Evolutionary conservation across 805 yeast species (phyloP).

Genomic region (Sugiyamaella marilandica): DNA sequence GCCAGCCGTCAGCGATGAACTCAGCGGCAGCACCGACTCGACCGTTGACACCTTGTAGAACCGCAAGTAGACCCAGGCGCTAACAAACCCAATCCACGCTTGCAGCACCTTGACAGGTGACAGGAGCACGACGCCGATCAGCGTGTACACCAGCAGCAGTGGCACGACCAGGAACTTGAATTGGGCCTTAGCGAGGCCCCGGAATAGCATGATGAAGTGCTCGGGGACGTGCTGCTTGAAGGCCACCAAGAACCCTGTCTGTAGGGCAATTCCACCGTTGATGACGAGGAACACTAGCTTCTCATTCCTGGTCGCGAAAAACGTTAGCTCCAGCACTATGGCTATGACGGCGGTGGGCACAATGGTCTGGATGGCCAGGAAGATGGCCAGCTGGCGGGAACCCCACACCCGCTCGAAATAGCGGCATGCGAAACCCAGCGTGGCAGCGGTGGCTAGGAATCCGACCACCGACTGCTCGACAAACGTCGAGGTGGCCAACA

Average conservation of each 20-base stretch:
- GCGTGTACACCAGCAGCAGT: slow-evolving; percentile 29
- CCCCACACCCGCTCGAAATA: slow-evolving; percentile 69
- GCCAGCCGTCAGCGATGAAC: slow-evolving; percentile 17
- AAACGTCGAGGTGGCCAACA: slow-evolving; percentile 42
- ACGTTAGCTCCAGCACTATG: slow-evolving; percentile 21
- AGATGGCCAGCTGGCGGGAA: slow-evolving; percentile 45
- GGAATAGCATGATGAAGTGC: slow-evolving; percentile 48
- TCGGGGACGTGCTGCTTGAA: slow-evolving; percentile 64
- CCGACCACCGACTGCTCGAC: slow-evolving; percentile 41
- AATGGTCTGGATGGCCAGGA: slow-evolving; percentile 38
- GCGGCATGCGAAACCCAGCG: slow-evolving; percentile 53
- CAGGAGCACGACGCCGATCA: slow-evolving; percentile 27
- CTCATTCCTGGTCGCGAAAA: slow-evolving; percentile 18
- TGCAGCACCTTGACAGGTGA: slow-evolving; percentile 20
- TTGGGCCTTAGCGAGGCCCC: slow-evolving; percentile 42
- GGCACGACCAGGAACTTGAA: slow-evolving; percentile 40
- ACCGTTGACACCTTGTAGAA: slow-evolving; percentile 60
- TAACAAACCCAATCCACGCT: slow-evolving; percentile 46
- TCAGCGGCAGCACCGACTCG: slow-evolving; percentile 49
- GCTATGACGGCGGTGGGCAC: slow-evolving; percentile 33
- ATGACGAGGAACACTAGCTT: slow-evolving; percentile 26
- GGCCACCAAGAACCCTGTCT: slow-evolving; percentile 57
- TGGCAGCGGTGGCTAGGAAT: slow-evolving; percentile 35
- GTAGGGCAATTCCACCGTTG: slow-evolving; percentile 50
- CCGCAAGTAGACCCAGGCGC: slow-evolving; percentile 73